phyloP scores from a whole-genome alignment of 257 asterid species.

The Gentiana macrophylla region DNA sequence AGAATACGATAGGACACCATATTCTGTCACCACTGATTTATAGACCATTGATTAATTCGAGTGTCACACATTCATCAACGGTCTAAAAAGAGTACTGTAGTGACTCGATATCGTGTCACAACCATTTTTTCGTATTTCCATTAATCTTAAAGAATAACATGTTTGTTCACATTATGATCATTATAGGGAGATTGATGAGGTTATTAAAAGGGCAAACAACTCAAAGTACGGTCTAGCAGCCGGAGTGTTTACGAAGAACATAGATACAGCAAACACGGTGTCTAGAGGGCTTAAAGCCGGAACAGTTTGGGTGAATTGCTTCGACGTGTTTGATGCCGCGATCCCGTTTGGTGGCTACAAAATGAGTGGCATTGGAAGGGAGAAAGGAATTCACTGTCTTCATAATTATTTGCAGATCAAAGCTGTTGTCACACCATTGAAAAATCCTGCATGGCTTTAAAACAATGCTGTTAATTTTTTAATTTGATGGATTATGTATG shows the following conservation, averaged over 20 bases:
- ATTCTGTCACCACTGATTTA: too few relatives aligned
- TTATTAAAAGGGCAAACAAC: constrained; percentile 51
- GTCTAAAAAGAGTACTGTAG: too few relatives aligned
- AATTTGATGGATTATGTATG: too few relatives aligned
- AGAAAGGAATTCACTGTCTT: constrained; percentile 61
- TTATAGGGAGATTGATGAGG: constrained; percentile 53
- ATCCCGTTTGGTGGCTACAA: constrained; percentile 86
- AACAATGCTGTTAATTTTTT: not conserved
- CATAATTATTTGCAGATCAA: constrained; percentile 69
- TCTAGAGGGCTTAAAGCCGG: constrained; percentile 62
- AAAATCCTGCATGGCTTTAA: constrained; percentile 70
- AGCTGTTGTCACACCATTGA: constrained; percentile 64
- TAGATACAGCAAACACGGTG: constrained; percentile 63
- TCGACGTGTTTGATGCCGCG: constrained; percentile 51
- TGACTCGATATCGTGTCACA: not conserved
- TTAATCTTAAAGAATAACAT: not conserved
- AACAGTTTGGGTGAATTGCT: constrained; percentile 71
- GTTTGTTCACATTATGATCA: not conserved
- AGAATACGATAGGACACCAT: too few relatives aligned
- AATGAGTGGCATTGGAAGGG: constrained; percentile 83
- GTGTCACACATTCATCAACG: too few relatives aligned
- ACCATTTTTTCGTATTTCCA: not conserved
- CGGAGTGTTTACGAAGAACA: constrained; percentile 49
- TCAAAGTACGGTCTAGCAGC: constrained; percentile 73
- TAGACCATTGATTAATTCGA: too few relatives aligned